Conservation (phyloP, 1,284 basidiomycete genomes). For the Ustilago loliicola region DNA sequence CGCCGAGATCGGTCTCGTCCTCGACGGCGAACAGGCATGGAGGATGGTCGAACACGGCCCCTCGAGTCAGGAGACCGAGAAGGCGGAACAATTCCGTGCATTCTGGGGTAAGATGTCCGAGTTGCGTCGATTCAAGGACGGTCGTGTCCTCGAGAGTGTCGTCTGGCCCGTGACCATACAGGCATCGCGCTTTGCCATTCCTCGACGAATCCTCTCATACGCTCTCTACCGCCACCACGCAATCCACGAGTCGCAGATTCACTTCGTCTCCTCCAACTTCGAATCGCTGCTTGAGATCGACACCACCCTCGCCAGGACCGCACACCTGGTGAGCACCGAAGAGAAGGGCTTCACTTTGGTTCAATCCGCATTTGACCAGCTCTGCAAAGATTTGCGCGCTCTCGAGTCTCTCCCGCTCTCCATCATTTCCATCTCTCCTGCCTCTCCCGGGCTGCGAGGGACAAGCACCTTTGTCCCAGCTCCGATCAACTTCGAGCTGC, state of each 20-base stretch:
- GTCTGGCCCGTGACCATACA: conserved; percentile 78
- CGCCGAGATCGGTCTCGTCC: conserved; percentile 57
- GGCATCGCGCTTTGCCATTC: conserved; percentile 78
- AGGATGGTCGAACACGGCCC: conserved; percentile 72
- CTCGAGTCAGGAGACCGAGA: conserved; percentile 72
- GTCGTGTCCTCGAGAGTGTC: conserved; percentile 89
- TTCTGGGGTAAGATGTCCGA: conserved; percentile 95
- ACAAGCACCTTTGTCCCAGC: conserved; percentile 81
- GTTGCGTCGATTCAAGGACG: conserved; percentile 96
- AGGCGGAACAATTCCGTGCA: conserved; percentile 78
- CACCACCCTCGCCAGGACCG: conserved; percentile 55
- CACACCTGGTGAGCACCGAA: conserved; percentile 70
- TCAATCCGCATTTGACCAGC: conserved; percentile 81
- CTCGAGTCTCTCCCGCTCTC: conserved; percentile 83
- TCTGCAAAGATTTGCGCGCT: conserved; percentile 83
- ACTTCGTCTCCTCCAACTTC: conserved; percentile 75
- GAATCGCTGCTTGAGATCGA: conserved; percentile 76
- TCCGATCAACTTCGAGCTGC: conserved; percentile 72
- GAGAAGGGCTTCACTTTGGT: conserved; percentile 79
- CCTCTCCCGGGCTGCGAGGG: conserved; percentile 80
- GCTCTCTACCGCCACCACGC: conserved; percentile 83
- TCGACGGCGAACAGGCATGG: conserved; percentile 61
- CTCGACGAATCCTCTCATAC: conserved; percentile 80
- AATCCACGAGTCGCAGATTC: conserved; percentile 74
- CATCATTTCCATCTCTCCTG: conserved; percentile 80